Evolutionary conservation across 2,329 filamentous ascomycete genomes (phyloP).

Genomic region (Pezicula rhizophila): DNA sequence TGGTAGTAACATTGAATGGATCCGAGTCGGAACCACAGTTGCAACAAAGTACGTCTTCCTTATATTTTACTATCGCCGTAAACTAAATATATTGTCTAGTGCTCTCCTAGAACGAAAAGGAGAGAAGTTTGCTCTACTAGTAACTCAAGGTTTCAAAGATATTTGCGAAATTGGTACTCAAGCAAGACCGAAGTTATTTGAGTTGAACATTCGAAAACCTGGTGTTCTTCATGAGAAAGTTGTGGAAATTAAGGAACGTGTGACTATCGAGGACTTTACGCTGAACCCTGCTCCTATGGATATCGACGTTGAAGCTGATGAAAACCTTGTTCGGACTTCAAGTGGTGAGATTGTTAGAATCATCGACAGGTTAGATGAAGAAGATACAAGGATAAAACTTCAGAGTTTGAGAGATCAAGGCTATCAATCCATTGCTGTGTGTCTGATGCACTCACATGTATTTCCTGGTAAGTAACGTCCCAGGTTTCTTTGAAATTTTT

Average conservation of each 20-base stretch:
- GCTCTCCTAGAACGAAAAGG: slow-evolving; percentile 69
- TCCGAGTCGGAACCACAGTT: slow-evolving; percentile 71
- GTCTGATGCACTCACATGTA: slow-evolving; percentile 62
- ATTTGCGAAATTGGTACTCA: slow-evolving; percentile 70
- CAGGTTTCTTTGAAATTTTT: too few species aligned
- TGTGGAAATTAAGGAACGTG: slow-evolving; percentile 64
- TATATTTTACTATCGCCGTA: background rate
- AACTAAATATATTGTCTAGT: slow-evolving; percentile 4
- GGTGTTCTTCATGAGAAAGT: slow-evolving; percentile 63
- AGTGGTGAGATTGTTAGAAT: slow-evolving; percentile 61
- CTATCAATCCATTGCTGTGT: slow-evolving; percentile 56
- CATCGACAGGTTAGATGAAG: slow-evolving; percentile 46
- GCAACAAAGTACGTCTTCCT: slow-evolving; percentile 49
- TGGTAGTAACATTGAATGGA: slow-evolving; percentile 54
- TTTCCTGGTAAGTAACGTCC: too few species aligned
- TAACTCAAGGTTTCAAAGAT: slow-evolving; percentile 68
- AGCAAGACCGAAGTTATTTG: slow-evolving; percentile 65
- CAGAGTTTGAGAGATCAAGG: slow-evolving; percentile 52
- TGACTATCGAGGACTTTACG: slow-evolving; percentile 64
- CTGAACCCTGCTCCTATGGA: slow-evolving; percentile 60
- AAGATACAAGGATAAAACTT: slow-evolving; percentile 30
- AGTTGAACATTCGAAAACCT: slow-evolving; percentile 60
- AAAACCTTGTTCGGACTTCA: slow-evolving; percentile 51
- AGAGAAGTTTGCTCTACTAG: slow-evolving; percentile 62
- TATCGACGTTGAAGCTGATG: slow-evolving; percentile 36